Evolutionary conservation across 2,329 filamentous ascomycete species (phyloP).

Genomic region (Trichoderma citrinoviride): DNA sequence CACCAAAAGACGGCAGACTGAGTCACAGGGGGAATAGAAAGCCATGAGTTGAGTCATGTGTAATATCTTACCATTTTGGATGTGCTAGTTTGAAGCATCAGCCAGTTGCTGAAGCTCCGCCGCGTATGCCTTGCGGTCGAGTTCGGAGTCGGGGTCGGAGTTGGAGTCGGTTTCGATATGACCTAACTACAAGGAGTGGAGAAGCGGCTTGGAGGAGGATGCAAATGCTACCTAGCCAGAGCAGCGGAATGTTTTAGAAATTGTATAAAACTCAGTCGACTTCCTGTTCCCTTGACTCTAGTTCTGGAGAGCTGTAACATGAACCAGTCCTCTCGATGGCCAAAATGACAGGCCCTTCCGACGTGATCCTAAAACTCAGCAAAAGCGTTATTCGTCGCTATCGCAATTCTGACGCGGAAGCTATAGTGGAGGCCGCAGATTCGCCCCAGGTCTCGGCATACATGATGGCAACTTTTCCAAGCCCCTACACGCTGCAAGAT

Average conservation of each 20-base stretch:
- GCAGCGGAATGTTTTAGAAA: too few relatives aligned
- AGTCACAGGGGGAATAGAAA: background rate
- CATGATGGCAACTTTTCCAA: background rate
- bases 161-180: background rate
- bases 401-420: background rate
- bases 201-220: too few relatives aligned
- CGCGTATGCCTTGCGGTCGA: background rate
- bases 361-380: background rate
- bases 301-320: too few relatives aligned
- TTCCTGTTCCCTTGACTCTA: too few relatives aligned
- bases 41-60: too few relatives aligned
- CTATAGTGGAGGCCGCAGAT: background rate
- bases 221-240: too few relatives aligned
- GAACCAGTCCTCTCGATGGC: too few relatives aligned
- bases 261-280: too few relatives aligned
- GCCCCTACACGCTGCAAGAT: background rate
- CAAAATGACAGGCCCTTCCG: background rate
- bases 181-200: too few relatives aligned
- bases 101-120: too few relatives aligned
- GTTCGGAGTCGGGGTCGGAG: background rate
- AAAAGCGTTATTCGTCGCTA: constrained; percentile 2
- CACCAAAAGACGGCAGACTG: background rate
- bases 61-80: too few relatives aligned
- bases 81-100: too few relatives aligned
- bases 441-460: background rate